These are phyloP conservation scores for Entomortierella chlamydospora DNA, from an alignment of 192 early-diverging fungal species.

Conservation along the genomic window DNA sequence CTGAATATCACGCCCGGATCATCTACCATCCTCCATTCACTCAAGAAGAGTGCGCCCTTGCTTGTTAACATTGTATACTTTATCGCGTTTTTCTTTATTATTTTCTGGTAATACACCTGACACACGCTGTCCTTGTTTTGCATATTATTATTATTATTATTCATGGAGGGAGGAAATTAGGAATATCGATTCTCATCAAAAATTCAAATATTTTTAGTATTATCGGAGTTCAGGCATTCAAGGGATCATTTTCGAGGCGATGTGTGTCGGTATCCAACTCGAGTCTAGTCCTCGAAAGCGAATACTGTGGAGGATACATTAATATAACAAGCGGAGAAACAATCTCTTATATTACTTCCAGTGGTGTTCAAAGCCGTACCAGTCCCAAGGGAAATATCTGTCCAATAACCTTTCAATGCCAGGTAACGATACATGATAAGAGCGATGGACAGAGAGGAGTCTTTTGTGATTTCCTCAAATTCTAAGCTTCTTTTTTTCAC, in stretches of 20 bases:
- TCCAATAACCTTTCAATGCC: constrained; percentile 55
- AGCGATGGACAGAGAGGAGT: no score
- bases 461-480: no score
- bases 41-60: constrained; percentile 68
- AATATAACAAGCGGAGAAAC: not conserved
- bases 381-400: constrained; percentile 68
- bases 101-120: constrained; percentile 58
- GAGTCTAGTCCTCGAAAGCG: no score
- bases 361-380: not conserved
- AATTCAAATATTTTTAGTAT: constrained; percentile 43
- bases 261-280: constrained; percentile 60
- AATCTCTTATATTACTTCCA: constrained; percentile 10
- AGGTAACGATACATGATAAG: constrained; percentile 34
- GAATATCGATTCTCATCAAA: not conserved
- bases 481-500: no score
- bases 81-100: constrained; percentile 69
- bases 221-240: constrained; percentile 70
- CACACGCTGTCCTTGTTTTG: no score
- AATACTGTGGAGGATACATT: constrained; percentile 54
- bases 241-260: constrained; percentile 64
- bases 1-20: constrained; percentile 67
- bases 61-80: constrained; percentile 66
- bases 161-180: no score
- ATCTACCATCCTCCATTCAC: constrained; percentile 63
- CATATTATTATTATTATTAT: constrained; percentile 53